A percentile compares a stretch with the other conserved stretches of the same genome.
phyloP scores from a whole-genome alignment of 768 basidiomycete species.

The Aureoboletus auriporus region DNA sequence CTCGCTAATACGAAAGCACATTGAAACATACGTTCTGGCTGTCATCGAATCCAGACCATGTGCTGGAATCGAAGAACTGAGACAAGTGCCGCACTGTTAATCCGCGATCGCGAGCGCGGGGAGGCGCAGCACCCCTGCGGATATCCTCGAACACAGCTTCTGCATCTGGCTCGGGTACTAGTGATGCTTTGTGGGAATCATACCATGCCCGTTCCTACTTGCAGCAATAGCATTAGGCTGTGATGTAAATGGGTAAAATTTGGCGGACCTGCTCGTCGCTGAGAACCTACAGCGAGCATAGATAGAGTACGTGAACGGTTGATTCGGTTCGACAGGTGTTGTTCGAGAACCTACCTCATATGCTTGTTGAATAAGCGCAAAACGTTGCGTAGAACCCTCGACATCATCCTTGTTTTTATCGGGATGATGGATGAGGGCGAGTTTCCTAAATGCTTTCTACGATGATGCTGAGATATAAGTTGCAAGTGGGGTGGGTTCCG shows the following conservation, averaged over 20 bases:
- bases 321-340: background rate
- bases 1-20: background rate
- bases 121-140: constrained; percentile 57
- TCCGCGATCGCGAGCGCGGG: constrained; percentile 61
- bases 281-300: constrained; percentile 59
- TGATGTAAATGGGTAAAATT: background rate
- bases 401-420: constrained; percentile 84
- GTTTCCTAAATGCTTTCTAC: constrained; percentile 77
- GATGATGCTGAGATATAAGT: constrained; percentile 4
- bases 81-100: constrained; percentile 77
- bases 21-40: constrained; percentile 46
- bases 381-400: constrained; percentile 83
- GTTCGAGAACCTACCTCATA: constrained; percentile 66
- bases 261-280: constrained; percentile 87
- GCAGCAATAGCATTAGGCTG: constrained; percentile 16
- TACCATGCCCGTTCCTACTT: constrained; percentile 98
- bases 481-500: background rate
- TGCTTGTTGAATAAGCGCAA: constrained; percentile 88
- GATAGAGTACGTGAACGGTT: background rate
- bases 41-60: constrained; percentile 67
- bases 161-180: constrained; percentile 79
- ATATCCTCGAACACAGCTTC: constrained; percentile 85
- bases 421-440: constrained; percentile 83
- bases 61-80: constrained; percentile 74
- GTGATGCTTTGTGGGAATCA: constrained; percentile 83